Evolutionary conservation across 805 yeast genomes (phyloP).

Genomic region (Wickerhamiella lipophila): DNA sequence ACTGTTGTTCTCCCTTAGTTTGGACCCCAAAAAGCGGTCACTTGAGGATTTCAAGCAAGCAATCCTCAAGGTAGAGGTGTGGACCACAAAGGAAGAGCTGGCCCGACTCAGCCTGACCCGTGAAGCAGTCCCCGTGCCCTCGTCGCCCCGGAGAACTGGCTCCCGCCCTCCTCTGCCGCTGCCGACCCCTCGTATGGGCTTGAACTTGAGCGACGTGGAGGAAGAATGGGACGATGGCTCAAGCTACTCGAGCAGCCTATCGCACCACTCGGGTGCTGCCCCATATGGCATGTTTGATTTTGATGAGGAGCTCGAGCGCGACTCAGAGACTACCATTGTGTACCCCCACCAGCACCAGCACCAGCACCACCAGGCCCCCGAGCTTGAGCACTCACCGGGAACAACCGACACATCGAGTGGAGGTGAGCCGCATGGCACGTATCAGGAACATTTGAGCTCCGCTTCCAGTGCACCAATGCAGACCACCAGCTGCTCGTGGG

Average conservation of each 20-base stretch:
- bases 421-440: slow-evolving; percentile 2
- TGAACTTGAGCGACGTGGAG: background rate
- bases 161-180: slow-evolving; percentile 6
- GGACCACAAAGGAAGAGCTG: slow-evolving; percentile 74
- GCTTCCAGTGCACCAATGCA: background rate
- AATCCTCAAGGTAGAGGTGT: slow-evolving; percentile 44
- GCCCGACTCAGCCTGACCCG: slow-evolving; percentile 24
- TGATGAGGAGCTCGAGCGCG: slow-evolving; percentile 6
- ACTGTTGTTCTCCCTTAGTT: slow-evolving; percentile 58
- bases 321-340: background rate
- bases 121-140: slow-evolving; percentile 3
- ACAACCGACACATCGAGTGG: background rate
- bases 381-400: background rate
- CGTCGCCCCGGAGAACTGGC: background rate
- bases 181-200: slow-evolving; percentile 7
- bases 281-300: slow-evolving; percentile 5
- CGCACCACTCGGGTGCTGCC: background rate
- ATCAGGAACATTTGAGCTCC: background rate
- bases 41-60: slow-evolving; percentile 48
- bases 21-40: slow-evolving; percentile 79
- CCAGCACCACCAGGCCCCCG: background rate
- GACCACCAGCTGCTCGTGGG: slow-evolving; percentile 11
- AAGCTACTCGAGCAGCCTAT: background rate
- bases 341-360: background rate
- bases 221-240: slow-evolving; percentile 1